Evolutionary conservation across 768 basidiomycete species (phyloP), one percentile per base, ranked within the genome.

Genomic region (Mycena leptocephala): DNA sequence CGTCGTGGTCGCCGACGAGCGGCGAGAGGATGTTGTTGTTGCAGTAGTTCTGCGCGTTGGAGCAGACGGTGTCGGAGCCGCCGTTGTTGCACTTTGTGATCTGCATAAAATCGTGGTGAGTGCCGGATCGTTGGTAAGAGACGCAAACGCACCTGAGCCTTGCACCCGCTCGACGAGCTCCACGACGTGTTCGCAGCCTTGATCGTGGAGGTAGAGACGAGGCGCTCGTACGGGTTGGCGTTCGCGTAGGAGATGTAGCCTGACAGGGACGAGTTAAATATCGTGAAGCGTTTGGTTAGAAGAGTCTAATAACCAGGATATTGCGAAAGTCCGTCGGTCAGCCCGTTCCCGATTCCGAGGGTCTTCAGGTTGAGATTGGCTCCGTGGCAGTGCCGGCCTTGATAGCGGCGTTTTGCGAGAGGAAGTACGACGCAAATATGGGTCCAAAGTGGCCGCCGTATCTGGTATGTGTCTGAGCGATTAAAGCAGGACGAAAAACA

Each of bases 361-460:
- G 88, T 85, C 80, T 92, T 89, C n/a, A 94, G 87, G 76, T 93
- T 93, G 59, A 94, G 86, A 3, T 82, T 84, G 7, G 89, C 72
- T 92, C 92, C 5, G 82, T 77, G 5, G 90, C 76, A 0, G 81
- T 86, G 13, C 90, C 90, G 5, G 84, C 83, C 3, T 86, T 85
- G 61, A 94, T 93, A 14, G 87, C 91, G 33, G 87, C 84, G 71
- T 94, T 93, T 81, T 93, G 92, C 6, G 88, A 79, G 6, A 93
- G 85, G 87, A 94, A 91, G 76, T 92, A 89, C 78, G 91, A 88
- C 67, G 93, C 93, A 74, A 94, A 94, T 41, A 89, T 87, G 0
- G 93, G 93, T 2, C 91, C 93, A 80, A 93, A 94, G 77, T 94
- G 93, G 1, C 93, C 93, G 51, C 93, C 93, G 77, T 93, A 94